Evolutionary conservation across 139 green algal genomes (phyloP).

Genomic region (Astrephomene gubernaculifera): DNA sequence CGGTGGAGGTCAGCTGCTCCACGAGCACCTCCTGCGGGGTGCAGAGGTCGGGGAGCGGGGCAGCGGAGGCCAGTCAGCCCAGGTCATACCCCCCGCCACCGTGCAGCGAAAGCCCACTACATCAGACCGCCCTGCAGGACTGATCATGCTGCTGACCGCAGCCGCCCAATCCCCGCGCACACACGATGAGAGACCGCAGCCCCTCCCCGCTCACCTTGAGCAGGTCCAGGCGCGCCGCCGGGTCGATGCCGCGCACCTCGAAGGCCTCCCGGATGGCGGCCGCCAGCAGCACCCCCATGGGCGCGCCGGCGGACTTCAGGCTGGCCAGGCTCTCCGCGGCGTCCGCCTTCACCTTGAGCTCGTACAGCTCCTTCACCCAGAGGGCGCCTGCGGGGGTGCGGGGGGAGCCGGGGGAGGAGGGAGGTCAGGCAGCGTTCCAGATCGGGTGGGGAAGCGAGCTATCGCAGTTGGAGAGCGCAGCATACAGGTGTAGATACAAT

Average conservation of each 20-base stretch:
- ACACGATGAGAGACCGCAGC: too few species aligned
- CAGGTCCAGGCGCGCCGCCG: conserved; percentile 21
- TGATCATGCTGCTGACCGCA: too few species aligned
- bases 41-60: neutral
- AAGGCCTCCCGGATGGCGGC: conserved; percentile 29
- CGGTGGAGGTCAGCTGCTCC: conserved; percentile 26
- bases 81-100: too few species aligned
- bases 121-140: too few species aligned
- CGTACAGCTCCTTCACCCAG: conserved; percentile 40
- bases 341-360: conserved; percentile 6
- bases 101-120: too few species aligned
- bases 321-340: neutral
- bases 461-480: too few species aligned
- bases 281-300: conserved; percentile 22
- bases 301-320: neutral
- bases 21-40: conserved; percentile 31
- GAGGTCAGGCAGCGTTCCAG: too few species aligned
- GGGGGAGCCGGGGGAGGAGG: too few species aligned
- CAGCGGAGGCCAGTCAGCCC: too few species aligned
- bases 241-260: conserved; percentile 30
- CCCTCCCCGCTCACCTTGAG: conserved; percentile 29
- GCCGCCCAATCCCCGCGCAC: too few species aligned
- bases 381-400: neutral
- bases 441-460: too few species aligned
- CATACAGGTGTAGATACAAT: too few species aligned